Conservation (phyloP, 2,329 filamentous ascomycete species). For the Dactylella cylindrospora region DNA sequence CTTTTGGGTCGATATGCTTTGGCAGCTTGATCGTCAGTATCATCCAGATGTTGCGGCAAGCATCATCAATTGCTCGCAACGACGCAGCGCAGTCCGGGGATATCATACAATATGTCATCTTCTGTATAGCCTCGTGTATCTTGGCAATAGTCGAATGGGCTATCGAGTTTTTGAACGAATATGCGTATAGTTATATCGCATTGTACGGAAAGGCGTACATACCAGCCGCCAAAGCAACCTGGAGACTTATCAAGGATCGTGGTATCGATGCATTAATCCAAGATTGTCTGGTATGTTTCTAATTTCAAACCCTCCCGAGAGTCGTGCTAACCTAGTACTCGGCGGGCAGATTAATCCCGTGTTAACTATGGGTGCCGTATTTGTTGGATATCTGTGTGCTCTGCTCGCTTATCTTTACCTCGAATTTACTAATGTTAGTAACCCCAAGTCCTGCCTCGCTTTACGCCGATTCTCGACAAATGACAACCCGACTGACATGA, state of each 20-base stretch:
- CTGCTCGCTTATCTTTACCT: slow-evolving; percentile 86
- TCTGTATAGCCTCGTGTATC: slow-evolving; percentile 75
- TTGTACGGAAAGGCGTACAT: slow-evolving; percentile 89
- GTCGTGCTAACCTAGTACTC: background rate
- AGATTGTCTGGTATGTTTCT: slow-evolving; percentile 64
- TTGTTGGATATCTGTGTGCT: slow-evolving; percentile 79
- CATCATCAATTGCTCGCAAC: slow-evolving; percentile 75
- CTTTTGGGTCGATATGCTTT: slow-evolving; percentile 85
- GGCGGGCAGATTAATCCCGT: slow-evolving; percentile 55
- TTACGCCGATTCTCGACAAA: background rate
- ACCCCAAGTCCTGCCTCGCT: slow-evolving; percentile 52
- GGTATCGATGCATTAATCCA: slow-evolving; percentile 89
- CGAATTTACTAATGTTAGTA: slow-evolving; percentile 69
- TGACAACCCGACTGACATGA: background rate
- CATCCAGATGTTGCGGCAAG: slow-evolving; percentile 78
- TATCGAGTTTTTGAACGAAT: slow-evolving; percentile 84
- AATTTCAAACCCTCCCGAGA: background rate
- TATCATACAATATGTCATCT: slow-evolving; percentile 65
- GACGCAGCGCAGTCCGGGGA: slow-evolving; percentile 68
- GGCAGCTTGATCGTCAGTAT: slow-evolving; percentile 84
- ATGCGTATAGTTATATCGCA: slow-evolving; percentile 89
- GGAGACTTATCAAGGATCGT: slow-evolving; percentile 85
- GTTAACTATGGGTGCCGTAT: slow-evolving; percentile 73
- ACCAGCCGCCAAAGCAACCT: slow-evolving; percentile 82
- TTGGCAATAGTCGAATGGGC: slow-evolving; percentile 80